Percentiles rank a stretch among this genome's conserved stretches.
Conservation (phyloP, 495 filamentous ascomycete species). For the Oidiodendron maius region DNA sequence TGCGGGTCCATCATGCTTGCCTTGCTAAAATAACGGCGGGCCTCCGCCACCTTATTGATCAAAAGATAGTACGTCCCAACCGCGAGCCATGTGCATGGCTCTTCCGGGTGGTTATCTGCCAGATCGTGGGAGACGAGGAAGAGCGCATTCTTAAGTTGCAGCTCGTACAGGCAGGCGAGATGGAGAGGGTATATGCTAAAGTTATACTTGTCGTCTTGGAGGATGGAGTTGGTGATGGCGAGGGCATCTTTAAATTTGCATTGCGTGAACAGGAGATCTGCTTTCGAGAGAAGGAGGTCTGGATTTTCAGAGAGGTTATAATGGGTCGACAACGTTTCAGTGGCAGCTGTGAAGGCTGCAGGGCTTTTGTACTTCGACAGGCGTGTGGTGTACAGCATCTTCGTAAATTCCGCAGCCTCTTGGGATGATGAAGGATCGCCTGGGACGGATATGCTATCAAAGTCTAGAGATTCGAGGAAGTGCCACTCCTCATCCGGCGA, state of each 20-base stretch:
- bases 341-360: slow-evolving; percentile 72
- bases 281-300: slow-evolving; percentile 86
- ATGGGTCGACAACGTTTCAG: slow-evolving; percentile 85
- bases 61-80: slow-evolving; percentile 93
- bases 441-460: slow-evolving; percentile 64
- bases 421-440: slow-evolving; percentile 57
- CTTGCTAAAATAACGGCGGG: slow-evolving; percentile 93
- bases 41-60: slow-evolving; percentile 85
- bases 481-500: slow-evolving; percentile 94
- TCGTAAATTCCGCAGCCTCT: slow-evolving; percentile 87
- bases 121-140: slow-evolving; percentile 94
- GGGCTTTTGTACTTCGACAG: slow-evolving; percentile 95
- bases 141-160: slow-evolving; percentile 76
- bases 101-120: slow-evolving; percentile 84
- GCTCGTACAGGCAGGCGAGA: slow-evolving; percentile 86
- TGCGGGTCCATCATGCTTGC: slow-evolving; percentile 95
- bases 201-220: slow-evolving; percentile 78
- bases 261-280: slow-evolving; percentile 89
- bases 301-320: slow-evolving; percentile 86
- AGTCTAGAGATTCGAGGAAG: slow-evolving; percentile 88
- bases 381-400: slow-evolving; percentile 94
- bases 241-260: slow-evolving; percentile 88
- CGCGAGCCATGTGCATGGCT: slow-evolving; percentile 86
- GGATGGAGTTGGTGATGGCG: slow-evolving; percentile 72
- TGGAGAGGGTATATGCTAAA: slow-evolving; percentile 86